Evolutionary conservation across 176 grass and related monocot genomes (phyloP).

Genomic region (barley (Hordeum vulgare)): DNA sequence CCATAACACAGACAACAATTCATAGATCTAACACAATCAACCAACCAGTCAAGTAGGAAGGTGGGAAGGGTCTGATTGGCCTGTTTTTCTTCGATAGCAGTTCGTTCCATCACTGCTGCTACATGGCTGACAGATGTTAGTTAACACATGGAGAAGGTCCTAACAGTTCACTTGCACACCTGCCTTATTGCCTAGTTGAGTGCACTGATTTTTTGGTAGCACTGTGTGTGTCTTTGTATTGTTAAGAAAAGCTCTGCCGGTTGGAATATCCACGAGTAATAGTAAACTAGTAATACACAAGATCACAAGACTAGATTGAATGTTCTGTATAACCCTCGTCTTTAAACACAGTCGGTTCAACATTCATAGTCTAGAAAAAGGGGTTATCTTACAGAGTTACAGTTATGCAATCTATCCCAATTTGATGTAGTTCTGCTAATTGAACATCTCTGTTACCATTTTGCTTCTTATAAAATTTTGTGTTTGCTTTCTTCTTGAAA

Average conservation of each 20-base stretch:
- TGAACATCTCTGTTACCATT: not conserved
- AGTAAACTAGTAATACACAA: not conserved
- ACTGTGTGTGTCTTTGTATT: not conserved
- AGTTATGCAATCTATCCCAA: not conserved
- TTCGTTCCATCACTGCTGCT: not conserved
- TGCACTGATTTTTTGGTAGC: not conserved
- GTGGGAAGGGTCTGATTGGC: not conserved
- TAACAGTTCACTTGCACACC: not conserved
- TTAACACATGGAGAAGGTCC: not conserved
- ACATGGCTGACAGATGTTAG: not conserved
- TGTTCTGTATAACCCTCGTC: not conserved
- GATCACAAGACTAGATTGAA: not conserved
- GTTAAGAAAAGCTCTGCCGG: not conserved
- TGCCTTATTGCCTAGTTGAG: not conserved
- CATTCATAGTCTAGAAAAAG: not conserved
- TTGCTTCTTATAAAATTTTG: not conserved
- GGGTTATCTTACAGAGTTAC: not conserved
- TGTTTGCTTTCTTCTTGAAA: not conserved
- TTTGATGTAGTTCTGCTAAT: not conserved
- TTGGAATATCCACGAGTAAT: not conserved
- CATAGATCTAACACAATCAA: not conserved
- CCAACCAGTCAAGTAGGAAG: not conserved
- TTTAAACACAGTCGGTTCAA: not conserved
- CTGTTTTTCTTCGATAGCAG: not conserved
- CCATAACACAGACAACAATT: not conserved